These are phyloP conservation scores for Stygiomarasmius scandens DNA, from an alignment of 1,284 basidiomycete species.

Conservation along the genomic window DNA sequence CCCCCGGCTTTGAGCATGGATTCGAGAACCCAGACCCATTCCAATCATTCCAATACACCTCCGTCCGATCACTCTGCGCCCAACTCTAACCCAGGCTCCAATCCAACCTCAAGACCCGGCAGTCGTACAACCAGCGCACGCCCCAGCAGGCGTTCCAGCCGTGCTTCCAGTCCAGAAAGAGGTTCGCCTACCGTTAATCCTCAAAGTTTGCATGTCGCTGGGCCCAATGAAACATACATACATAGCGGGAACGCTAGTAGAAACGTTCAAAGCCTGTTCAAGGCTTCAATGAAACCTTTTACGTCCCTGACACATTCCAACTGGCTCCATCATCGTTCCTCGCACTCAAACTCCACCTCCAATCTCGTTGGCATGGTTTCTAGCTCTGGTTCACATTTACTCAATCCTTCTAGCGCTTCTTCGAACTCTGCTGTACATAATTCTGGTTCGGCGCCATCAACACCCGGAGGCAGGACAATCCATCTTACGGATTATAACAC, in stretches of 20 bases:
- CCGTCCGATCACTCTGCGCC: conserved; percentile 26
- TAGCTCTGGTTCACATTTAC: neutral
- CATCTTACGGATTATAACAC: conserved; percentile 17
- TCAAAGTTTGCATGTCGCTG: conserved; percentile 20
- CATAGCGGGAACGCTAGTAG: conserved; percentile 54
- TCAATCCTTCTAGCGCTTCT: neutral
- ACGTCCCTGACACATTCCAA: conserved; percentile 38
- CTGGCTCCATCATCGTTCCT: conserved; percentile 37
- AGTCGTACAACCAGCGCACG: conserved; percentile 40
- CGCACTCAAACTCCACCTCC: conserved; percentile 11
- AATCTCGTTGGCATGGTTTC: conserved; percentile 4
- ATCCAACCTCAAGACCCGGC: conserved; percentile 28
- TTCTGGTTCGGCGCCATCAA: neutral
- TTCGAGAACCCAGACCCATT: conserved; percentile 17
- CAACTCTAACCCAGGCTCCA: conserved; percentile 29
- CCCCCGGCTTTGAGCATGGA: conserved; percentile 24
- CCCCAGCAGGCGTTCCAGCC: conserved; percentile 48
- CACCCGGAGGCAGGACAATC: conserved; percentile 3
- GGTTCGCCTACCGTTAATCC: conserved; percentile 11
- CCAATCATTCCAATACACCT: conserved; percentile 12
- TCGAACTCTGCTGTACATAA: conserved; percentile 4
- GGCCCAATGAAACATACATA: conserved; percentile 48
- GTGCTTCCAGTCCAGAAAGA: conserved; percentile 54
- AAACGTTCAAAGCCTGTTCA: conserved; percentile 55
- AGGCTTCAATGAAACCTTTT: conserved; percentile 66